Evolutionary conservation across 225 moss, liverwort and hornwort genomes (phyloP).

Genomic region (Climacium dendroides): DNA sequence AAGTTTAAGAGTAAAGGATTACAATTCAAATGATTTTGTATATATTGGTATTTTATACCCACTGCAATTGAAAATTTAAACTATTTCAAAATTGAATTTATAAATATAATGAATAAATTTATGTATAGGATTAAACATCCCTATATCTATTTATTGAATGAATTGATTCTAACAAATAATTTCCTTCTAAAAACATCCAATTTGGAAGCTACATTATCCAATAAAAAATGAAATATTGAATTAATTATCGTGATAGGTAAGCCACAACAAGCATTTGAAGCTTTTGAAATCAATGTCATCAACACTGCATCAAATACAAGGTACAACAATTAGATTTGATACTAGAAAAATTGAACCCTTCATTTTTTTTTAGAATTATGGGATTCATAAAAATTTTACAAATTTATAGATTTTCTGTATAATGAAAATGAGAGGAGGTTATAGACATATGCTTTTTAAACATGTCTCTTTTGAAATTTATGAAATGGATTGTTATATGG

Average conservation of each 20-base stretch:
- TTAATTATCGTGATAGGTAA: not conserved
- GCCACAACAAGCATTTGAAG: not conserved
- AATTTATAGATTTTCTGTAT: fast-evolving
- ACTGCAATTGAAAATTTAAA: not conserved
- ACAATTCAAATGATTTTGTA: not conserved
- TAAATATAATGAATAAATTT: not conserved
- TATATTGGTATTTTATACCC: not conserved
- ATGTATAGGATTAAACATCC: not conserved
- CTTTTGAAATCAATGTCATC: not conserved
- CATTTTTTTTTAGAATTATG: not conserved
- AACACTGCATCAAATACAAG: not conserved
- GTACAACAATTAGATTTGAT: not conserved
- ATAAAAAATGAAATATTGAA: not conserved
- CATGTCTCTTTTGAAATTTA: not conserved
- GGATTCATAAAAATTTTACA: not conserved
- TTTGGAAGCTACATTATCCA: not conserved
- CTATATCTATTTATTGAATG: not conserved
- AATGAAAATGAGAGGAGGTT: not conserved
- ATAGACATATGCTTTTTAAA: not conserved
- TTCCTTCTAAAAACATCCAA: not conserved
- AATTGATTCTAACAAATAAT: not conserved
- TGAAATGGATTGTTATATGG: not conserved
- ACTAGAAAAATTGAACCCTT: fast-evolving
- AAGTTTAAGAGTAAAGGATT: no score
- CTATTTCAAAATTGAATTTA: no score